Evolutionary conservation across 2,329 filamentous ascomycete species (phyloP), one percentile per base, ranked within the genome.

Genomic region (Fusarium sp.): DNA sequence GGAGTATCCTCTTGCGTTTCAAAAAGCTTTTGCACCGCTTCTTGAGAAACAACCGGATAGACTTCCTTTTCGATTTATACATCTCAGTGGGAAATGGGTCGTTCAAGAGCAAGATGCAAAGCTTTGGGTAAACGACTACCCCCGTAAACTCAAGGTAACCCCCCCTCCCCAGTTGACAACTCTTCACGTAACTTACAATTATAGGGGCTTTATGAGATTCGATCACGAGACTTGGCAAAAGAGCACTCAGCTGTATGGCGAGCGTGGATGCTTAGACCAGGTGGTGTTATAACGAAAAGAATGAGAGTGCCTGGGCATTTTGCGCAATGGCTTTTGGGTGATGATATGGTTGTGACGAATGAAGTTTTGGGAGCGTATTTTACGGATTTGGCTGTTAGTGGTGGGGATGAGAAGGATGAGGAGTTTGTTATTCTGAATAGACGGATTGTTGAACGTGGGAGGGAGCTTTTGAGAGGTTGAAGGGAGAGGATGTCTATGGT

Each of bases 21-120:
- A 72, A 18, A 26, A 37, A 8, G 48, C 56, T 1, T 70, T 73
- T 20, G 57, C 39, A 0, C 33, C 18, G 3, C 55, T 72, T 8
- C 28, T 74, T 0, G 39, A 69, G 16, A 44, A 58, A 6, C 59
- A 54, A 0, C 50, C 49, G 0, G 41, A 15, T 3, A 29, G 56
- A 10, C 15, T 61, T 1, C 68, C 13, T 3, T 79, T 80, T 26
- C 69, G 71, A 38, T 78, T 73, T 33, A 68, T 80, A 5, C 77
- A 77, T 37, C 60, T 80, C 8, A 79, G 78, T 38, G 78, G 79
- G 3, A 77, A 73, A 16, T 78, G 77, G 29, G 77, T 79, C 1
- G 63, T 71, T 13, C 76, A 75, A 20, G 68, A 80, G 20, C 78
- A 80, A 54, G 71, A 77, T 8, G 55, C 69, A 21, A 75, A 61